phyloP scores from a whole-genome alignment of 1,284 basidiomycete species.

The Trichosporon sp. region DNA sequence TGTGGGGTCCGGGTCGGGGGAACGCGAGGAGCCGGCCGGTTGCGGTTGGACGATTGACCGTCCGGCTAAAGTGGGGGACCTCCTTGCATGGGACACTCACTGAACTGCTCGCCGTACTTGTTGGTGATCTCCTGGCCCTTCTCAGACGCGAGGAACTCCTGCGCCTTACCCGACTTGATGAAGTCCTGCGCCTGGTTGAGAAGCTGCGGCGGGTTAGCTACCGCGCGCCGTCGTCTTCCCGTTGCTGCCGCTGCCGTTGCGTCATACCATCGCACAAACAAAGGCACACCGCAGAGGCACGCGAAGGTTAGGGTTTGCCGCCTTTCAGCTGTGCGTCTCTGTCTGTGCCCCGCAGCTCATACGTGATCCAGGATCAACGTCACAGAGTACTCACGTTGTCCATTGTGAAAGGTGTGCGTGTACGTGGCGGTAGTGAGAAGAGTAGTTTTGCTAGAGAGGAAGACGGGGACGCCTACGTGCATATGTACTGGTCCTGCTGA shows the following conservation, averaged over 20 bases:
- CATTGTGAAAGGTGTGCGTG: not conserved
- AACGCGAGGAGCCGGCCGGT: conserved; percentile 2
- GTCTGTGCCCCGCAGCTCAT: not conserved
- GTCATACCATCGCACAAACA: conserved; percentile 11
- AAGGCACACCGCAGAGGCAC: not conserved
- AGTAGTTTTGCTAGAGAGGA: not conserved
- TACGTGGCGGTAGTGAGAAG: conserved; percentile 5
- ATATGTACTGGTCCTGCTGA: not conserved
- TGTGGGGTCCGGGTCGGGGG: not conserved
- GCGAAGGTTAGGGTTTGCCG: conserved; percentile 10
- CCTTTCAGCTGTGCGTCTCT: not conserved
- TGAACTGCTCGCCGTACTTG: conserved; percentile 31
- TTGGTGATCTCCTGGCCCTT: conserved; percentile 37
- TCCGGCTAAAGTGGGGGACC: no score
- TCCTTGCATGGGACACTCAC: conserved; percentile 2
- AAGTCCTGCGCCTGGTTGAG: conserved; percentile 13
- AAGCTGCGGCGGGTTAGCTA: not conserved
- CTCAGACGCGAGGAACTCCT: conserved; percentile 39
- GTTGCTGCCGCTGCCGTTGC: not conserved
- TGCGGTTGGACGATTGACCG: not conserved
- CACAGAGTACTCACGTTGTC: conserved; percentile 13
- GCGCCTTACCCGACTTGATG: conserved; percentile 32
- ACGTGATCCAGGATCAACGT: conserved; percentile 4
- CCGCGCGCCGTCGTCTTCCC: not conserved
- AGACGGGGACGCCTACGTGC: not conserved